phyloP scores from a whole-genome alignment of 2,329 filamentous ascomycete species.

The Fusarium denticulatum region DNA sequence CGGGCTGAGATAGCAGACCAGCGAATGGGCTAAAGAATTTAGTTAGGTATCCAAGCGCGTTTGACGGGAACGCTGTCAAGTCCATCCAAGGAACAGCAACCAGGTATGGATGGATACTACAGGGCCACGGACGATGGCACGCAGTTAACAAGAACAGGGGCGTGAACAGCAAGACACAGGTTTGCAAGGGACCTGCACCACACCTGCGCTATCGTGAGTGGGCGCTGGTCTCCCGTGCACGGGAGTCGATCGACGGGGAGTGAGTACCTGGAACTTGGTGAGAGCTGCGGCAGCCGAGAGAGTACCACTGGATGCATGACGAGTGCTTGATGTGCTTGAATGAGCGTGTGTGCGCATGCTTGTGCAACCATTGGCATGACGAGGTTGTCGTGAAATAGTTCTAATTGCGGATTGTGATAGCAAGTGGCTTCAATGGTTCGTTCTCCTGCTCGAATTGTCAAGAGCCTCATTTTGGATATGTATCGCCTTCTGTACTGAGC shows the following conservation, averaged over 20 bases:
- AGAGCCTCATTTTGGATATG: neutral
- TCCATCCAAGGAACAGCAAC: constrained; percentile 19
- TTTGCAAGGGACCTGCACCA: constrained; percentile 13
- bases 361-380: constrained; percentile 4
- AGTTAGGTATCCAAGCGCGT: constrained; percentile 16
- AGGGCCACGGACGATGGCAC: constrained; percentile 33
- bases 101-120: constrained; percentile 18
- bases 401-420: constrained; percentile 2
- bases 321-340: constrained; percentile 1
- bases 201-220: constrained; percentile 4
- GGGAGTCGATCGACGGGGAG: constrained; percentile 31
- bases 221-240: constrained; percentile 21
- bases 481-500: neutral
- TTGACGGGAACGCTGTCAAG: constrained; percentile 29
- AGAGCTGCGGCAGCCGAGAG: constrained; percentile 32
- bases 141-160: constrained; percentile 33
- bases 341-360: neutral
- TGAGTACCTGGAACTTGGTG: constrained; percentile 20
- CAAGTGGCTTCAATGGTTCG: constrained; percentile 15
- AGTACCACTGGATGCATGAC: constrained; percentile 30
- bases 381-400: constrained; percentile 5
- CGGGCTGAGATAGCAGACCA: constrained; percentile 21
- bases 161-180: constrained; percentile 16
- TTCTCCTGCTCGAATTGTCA: neutral
- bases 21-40: constrained; percentile 9